Evolutionary conservation across 345 rosid genomes (phyloP).

Genomic region (Syzygium oleosum): DNA sequence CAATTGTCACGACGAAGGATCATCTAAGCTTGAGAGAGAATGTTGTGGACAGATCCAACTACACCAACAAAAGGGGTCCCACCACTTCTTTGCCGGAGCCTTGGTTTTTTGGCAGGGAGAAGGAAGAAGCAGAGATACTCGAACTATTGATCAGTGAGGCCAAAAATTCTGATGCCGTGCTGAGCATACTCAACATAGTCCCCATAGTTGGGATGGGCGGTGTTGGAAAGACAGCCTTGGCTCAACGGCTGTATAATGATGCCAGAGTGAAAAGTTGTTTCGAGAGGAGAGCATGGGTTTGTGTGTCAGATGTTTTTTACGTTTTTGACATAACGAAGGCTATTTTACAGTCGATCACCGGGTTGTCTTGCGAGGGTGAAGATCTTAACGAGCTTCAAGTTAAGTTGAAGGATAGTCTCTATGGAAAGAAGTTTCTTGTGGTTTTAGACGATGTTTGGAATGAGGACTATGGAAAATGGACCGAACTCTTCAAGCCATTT

Average conservation of each 20-base stretch:
- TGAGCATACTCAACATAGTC: background rate
- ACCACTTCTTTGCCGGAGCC: background rate
- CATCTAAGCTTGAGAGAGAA: background rate
- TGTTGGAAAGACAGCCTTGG: background rate
- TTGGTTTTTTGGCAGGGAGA: background rate
- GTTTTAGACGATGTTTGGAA: background rate
- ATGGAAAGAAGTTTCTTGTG: rapidly evolving
- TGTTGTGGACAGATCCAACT: background rate
- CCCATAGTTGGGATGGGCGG: background rate
- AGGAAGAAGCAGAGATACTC: background rate
- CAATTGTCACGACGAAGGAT: background rate
- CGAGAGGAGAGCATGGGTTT: background rate
- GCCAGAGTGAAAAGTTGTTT: rapidly evolving
- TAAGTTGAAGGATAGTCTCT: background rate
- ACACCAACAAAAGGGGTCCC: background rate
- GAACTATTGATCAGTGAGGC: background rate
- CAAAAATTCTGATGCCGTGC: rapidly evolving
- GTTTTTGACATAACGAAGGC: background rate
- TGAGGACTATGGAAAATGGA: background rate
- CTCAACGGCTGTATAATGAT: background rate
- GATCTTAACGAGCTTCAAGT: rapidly evolving
- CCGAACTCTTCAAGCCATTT: background rate
- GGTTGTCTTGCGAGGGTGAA: rapidly evolving
- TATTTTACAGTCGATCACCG: rapidly evolving
- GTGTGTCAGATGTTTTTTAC: background rate